Percentiles rank a stretch among this genome's conserved stretches.
Conservation (phyloP, 2,329 filamentous ascomycete species). For the Thielaviopsis euricoi region DNA sequence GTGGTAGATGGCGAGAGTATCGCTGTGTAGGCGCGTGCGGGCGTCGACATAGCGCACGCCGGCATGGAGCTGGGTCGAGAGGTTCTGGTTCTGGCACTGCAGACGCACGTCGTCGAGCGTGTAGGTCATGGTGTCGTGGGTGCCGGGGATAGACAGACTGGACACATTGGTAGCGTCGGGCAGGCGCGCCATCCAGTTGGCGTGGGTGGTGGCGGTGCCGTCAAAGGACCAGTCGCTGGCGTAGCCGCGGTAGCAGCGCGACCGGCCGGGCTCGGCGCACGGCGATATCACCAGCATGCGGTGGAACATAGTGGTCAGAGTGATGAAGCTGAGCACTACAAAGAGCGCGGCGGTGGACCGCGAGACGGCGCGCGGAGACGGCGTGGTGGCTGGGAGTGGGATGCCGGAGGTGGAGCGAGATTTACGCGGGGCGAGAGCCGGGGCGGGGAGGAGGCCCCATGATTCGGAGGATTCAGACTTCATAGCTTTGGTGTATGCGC, state of each 20-base stretch:
- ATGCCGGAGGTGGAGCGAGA: not conserved
- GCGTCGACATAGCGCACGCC: constrained; percentile 35
- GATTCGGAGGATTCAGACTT: not conserved
- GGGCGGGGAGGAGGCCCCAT: not conserved
- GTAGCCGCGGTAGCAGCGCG: constrained; percentile 20
- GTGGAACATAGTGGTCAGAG: constrained; percentile 14
- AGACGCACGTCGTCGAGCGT: constrained; percentile 20
- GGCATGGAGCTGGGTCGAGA: constrained; percentile 27
- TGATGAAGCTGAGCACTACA: constrained; percentile 9
- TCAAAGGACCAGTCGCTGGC: constrained; percentile 27
- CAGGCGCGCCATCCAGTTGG: constrained; percentile 27
- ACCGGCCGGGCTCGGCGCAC: constrained; percentile 14
- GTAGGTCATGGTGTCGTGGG: constrained; percentile 36
- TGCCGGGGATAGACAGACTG: constrained; percentile 32
- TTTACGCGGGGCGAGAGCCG: not conserved
- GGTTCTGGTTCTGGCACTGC: constrained; percentile 31
- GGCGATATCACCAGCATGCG: constrained; percentile 15
- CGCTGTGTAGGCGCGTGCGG: constrained; percentile 26
- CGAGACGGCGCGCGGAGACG: not conserved
- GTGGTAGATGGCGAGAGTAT: constrained; percentile 31
- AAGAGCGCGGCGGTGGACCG: constrained; percentile 4
- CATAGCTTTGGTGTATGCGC: not conserved
- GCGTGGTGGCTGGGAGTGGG: not conserved
- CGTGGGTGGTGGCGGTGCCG: constrained; percentile 12
- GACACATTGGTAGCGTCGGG: constrained; percentile 26